Conservation (phyloP, 78 protist genomes). For the Diacronema lutheri region DNA sequence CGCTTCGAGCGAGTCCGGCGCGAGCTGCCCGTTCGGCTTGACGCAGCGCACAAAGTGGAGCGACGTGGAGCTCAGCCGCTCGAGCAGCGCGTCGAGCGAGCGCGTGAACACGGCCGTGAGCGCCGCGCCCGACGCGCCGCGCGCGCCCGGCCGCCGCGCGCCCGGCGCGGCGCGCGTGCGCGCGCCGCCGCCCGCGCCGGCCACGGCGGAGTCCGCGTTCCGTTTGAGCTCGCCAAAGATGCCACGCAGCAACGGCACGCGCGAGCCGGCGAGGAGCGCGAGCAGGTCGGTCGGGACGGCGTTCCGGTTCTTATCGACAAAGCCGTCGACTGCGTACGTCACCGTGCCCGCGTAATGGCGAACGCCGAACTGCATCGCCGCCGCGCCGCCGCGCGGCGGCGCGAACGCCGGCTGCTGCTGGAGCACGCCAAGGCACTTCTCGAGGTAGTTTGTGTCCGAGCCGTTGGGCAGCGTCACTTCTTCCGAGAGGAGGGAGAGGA, state of each 20-base stretch:
- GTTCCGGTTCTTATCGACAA: constrained; percentile 18
- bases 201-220: not conserved
- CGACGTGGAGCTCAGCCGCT: constrained; percentile 31
- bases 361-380: not conserved
- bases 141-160: not conserved
- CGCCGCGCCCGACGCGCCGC: not conserved
- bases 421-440: no score
- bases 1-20: not conserved
- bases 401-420: no score
- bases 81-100: constrained; percentile 22
- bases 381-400: no score
- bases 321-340: not conserved
- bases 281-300: not conserved
- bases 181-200: not conserved
- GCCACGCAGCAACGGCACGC: not conserved
- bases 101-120: not conserved
- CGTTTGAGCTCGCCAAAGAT: not conserved
- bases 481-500: not conserved
- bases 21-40: constrained; percentile 30
- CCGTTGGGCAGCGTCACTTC: not conserved
- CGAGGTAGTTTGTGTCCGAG: not conserved
- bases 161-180: not conserved
- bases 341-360: not conserved
- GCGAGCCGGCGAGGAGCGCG: not conserved
- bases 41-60: constrained; percentile 39